These are phyloP conservation scores for Nakataea oryzae DNA, from an alignment of 2,329 filamentous ascomycete species.

Conservation along the genomic window DNA sequence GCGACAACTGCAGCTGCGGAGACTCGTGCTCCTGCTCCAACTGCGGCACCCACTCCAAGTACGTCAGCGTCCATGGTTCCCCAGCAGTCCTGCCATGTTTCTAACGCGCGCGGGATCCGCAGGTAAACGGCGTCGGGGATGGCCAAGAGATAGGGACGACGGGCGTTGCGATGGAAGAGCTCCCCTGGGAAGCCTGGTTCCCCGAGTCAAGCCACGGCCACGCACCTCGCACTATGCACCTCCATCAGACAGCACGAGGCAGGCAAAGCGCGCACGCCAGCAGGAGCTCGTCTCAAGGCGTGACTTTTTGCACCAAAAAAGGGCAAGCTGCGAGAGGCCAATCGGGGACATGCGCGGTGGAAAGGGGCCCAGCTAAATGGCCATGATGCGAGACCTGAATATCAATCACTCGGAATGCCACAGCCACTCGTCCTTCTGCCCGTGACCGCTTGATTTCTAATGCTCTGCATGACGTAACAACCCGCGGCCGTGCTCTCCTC, in stretches of 20 bases:
- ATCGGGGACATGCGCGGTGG: neutral
- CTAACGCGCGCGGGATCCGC: neutral
- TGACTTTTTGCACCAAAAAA: too few species aligned
- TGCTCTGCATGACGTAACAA: neutral
- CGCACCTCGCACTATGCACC: too few species aligned
- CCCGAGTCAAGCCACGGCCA: neutral
- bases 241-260: too few species aligned
- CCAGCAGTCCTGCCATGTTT: neutral
- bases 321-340: neutral
- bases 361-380: neutral
- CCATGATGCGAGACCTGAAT: neutral
- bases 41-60: constrained; percentile 4
- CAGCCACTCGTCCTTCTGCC: too few species aligned
- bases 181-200: neutral
- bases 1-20: constrained; percentile 4
- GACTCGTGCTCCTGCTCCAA: constrained; percentile 1
- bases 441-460: too few species aligned
- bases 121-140: neutral
- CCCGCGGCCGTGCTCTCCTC: neutral
- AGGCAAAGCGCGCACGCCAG: too few species aligned
- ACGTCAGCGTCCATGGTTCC: neutral
- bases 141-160: neutral
- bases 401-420: too few species aligned
- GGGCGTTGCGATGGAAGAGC: neutral
- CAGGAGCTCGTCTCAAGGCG: too few species aligned